Conservation (phyloP, 495 filamentous ascomycete species). For the Clavariopsis aquatica region DNA sequence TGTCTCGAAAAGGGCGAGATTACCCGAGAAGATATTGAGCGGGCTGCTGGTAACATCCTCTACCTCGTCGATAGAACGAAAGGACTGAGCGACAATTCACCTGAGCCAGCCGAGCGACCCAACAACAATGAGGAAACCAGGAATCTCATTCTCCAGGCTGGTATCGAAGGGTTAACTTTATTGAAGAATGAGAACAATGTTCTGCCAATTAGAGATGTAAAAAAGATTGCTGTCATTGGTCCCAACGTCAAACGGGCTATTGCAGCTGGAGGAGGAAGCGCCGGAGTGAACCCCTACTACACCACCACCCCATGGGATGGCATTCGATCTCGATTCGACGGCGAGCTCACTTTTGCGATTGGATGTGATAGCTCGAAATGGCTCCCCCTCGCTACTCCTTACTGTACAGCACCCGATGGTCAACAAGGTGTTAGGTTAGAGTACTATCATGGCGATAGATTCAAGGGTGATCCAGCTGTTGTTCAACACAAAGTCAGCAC, state of each 20-base stretch:
- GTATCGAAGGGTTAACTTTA: conserved; percentile 42
- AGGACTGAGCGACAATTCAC: conserved; percentile 27
- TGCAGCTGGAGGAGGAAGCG: conserved; percentile 79
- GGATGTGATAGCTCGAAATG: conserved; percentile 67
- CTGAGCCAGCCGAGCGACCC: conserved; percentile 33
- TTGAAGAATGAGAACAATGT: conserved; percentile 44
- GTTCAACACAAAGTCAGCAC: conserved; percentile 59
- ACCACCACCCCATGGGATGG: conserved; percentile 69
- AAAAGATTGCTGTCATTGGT: conserved; percentile 72
- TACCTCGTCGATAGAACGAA: conserved; percentile 39
- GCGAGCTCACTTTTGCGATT: conserved; percentile 51
- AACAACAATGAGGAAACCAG: conserved; percentile 35
- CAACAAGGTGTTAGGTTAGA: conserved; percentile 62
- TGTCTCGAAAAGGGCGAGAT: conserved; percentile 35
- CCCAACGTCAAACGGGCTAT: conserved; percentile 77
- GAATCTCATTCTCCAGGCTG: conserved; percentile 35
- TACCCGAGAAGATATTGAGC: conserved; percentile 33
- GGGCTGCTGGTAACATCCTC: conserved; percentile 43
- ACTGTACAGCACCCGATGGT: conserved; percentile 58
- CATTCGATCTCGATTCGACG: conserved; percentile 54
- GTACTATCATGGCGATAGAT: conserved; percentile 64
- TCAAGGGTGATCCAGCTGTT: conserved; percentile 56
- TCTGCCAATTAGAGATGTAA: conserved; percentile 40
- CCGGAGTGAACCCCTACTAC: conserved; percentile 78
- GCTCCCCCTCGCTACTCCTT: conserved; percentile 62